These are phyloP conservation scores for Colletotrichum somersetense DNA, from an alignment of 2,329 filamentous ascomycete genomes.

Conservation along the genomic window DNA sequence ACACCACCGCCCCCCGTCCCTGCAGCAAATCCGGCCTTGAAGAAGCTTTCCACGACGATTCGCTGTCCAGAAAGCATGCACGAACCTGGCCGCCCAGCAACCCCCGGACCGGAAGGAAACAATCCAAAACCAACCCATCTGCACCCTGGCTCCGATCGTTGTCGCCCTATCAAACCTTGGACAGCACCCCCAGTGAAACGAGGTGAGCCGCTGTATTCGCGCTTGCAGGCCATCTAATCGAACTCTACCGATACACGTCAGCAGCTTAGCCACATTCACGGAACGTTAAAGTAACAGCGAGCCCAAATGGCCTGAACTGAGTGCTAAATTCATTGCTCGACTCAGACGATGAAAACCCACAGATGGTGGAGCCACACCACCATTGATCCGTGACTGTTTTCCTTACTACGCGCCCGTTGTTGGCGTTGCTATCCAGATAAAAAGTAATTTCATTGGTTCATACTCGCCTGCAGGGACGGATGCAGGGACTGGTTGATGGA, in stretches of 20 bases:
- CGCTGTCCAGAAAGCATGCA: conserved; percentile 24
- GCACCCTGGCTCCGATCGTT: conserved; percentile 27
- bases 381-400: neutral
- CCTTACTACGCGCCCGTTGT: neutral
- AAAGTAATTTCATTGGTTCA: neutral
- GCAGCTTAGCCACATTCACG: neutral
- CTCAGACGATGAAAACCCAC: neutral
- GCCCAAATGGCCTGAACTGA: too few species aligned
- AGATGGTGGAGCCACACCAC: neutral
- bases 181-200: conserved; percentile 30
- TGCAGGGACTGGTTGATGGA: neutral
- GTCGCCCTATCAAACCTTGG: conserved; percentile 36
- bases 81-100: conserved; percentile 30
- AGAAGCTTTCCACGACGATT: conserved; percentile 14
- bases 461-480: neutral
- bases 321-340: neutral
- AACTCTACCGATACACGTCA: conserved; percentile 5
- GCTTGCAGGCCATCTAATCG: neutral
- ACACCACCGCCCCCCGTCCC: conserved; percentile 9
- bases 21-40: conserved; percentile 27
- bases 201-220: conserved; percentile 21
- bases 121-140: conserved; percentile 3
- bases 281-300: neutral
- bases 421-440: neutral
- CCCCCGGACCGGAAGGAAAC: conserved; percentile 25